Base-by-base conservation (phyloP, 2,329 filamentous ascomycete genomes). In the Aspergillus neoniger region DNA sequence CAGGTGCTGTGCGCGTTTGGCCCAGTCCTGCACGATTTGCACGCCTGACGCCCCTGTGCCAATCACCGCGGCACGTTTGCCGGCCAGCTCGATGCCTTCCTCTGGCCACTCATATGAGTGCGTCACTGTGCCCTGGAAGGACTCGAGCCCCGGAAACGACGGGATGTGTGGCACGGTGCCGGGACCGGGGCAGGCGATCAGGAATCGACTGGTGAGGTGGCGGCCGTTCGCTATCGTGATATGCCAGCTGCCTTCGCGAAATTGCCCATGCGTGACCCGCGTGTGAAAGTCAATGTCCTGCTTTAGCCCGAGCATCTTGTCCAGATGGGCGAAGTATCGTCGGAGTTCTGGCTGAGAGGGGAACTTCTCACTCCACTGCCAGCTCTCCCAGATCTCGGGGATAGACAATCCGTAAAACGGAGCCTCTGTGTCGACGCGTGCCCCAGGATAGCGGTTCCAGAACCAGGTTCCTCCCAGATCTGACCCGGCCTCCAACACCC, bases 381-480 rank as follows among this genome's bases (percentile, higher is more conserved):
- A 85, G 50, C 76, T 73, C 21, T 77, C 73, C 66, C 74, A 81
- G 2, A 80, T 72, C 43, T 81, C 77, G 0, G 83, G 83, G 69
- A 80, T 81, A 2, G 78, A 81, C 60, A 82, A 81, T 63, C 86
- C 78, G 61, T 86, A 86, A 61, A 80, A 76, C 0, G 83, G 82
- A 1, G 82, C 77, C 55, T 83, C 79, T 0, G 79, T 82, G 70
- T 87, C 85, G 2, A 86, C 83, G 0, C 76, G 72, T 2, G 82
- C 79, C 0, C 83, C 83, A 0, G 82, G 84, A 64, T 85, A 86
- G 65, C 79, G 79, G 70, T 85, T 85, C 81, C 79, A 85, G 47
- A 79, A 72, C 85, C 85, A 87, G 0, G 79, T 81, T 28, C 83
- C 84, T 4, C 83, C 84, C 0, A 78, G 70, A 56, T 81, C 78